Conservation (phyloP, 1,284 basidiomycete species). For the Trichosporon ovoides region DNA sequence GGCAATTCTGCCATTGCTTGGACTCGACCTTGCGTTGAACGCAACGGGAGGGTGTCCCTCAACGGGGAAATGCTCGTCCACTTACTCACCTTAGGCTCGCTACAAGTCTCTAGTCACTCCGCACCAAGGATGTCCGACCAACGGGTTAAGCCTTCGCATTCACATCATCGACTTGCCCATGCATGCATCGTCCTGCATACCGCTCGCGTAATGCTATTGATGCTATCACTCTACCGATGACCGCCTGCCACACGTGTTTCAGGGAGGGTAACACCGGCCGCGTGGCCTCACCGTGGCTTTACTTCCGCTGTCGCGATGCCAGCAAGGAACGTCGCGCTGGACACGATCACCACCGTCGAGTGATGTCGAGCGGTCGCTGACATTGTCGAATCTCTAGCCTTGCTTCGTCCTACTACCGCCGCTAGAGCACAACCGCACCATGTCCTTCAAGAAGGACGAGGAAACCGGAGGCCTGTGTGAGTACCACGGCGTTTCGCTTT, state of each 20-base stretch:
- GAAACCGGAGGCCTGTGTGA: constrained; percentile 60
- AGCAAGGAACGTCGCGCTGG: constrained; percentile 4
- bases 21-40: no score
- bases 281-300: not conserved
- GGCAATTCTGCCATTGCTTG: not conserved
- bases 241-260: not conserved
- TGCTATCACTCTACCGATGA: no score
- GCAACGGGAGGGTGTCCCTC: no score
- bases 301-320: not conserved
- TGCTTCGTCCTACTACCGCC: not conserved
- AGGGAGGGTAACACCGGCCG: not conserved
- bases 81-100: no score
- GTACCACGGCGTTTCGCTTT: constrained; percentile 15
- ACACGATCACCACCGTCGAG: not conserved
- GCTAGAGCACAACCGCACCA: constrained; percentile 22
- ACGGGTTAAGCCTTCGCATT: no score
- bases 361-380: not conserved
- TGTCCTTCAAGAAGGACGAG: constrained; percentile 84
- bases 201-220: no score
- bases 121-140: no score
- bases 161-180: no score
- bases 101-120: no score
- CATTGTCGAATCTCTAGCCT: not conserved
- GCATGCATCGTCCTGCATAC: no score
- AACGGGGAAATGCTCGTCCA: no score